Evolutionary conservation across 768 basidiomycete genomes (phyloP), one percentile per base, ranked within the genome.

Genomic region (Coprinopsis cinerea): DNA sequence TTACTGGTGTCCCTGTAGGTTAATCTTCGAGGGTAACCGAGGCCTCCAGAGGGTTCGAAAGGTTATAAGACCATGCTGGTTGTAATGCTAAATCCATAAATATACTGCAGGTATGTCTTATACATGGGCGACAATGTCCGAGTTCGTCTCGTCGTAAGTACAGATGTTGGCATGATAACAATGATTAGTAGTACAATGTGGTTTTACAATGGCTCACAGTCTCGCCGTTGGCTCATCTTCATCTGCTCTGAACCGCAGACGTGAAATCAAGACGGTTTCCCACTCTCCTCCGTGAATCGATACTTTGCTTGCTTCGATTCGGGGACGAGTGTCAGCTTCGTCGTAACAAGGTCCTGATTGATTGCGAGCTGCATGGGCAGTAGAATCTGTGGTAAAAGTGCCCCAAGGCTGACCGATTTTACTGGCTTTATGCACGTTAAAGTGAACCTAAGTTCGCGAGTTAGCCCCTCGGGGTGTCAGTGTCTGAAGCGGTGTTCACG

Each of bases 391-490:
- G 2, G 80, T 78, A 61, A 88, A 89, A 14, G 74, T 73, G 5
- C 89, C 89, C 89, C 89, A 92, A 1, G 81, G 76, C 37, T 80
- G 74, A 2, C 82, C 81, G 25, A 59, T 58, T 49, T 65, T 72
- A 2, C 76, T 67, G 1, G 74, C 65, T 2, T 77, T 66, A 59
- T 79, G 83, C 11, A 88, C 82, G 51, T 86, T 85, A 68, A 91
- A 90, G 60, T 83, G 79, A 4, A 73, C 78, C 74, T 84, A 57
- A 32, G 18, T n/a, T n/a, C 10, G 18, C 18, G 7, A 40, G 37
- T 40, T 40, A 40, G 10, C 10, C 18, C 37, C 7, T 11, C 11
- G 18, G 35, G 2, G 43, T 22, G n/a, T 48, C 40, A 22, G 1
- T 28, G 34, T 30, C 35, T 17, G 23, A n/a, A 30, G 37, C 40